Evolutionary conservation across 495 filamentous ascomycete genomes (phyloP).

Genomic region (Penicillium robsamsonii): DNA sequence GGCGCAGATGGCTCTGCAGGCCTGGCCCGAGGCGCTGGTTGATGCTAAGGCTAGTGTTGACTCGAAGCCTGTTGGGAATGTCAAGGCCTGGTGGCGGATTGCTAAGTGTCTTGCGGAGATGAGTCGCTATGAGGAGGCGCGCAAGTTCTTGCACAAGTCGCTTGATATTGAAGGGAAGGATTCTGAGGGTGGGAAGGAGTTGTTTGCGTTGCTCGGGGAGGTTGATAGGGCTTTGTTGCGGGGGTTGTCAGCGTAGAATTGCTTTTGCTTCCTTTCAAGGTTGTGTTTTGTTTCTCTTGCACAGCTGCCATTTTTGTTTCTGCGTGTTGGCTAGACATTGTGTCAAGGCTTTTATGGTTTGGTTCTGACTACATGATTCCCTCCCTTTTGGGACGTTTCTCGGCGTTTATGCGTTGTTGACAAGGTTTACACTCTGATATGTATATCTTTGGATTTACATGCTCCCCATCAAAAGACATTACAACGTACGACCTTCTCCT

Average conservation of each 20-base stretch:
- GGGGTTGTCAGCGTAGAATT: constrained; percentile 8
- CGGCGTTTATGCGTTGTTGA: constrained; percentile 14
- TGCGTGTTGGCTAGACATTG: constrained; percentile 1
- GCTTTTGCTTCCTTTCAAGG: background rate
- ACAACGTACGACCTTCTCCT: background rate
- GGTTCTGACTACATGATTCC: constrained; percentile 16
- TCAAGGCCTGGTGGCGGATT: constrained; percentile 90
- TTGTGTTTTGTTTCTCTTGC: background rate
- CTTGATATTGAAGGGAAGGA: constrained; percentile 82
- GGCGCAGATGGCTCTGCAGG: constrained; percentile 74
- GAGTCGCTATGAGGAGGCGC: constrained; percentile 80
- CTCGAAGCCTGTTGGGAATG: constrained; percentile 78
- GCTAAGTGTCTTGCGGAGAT: constrained; percentile 86
- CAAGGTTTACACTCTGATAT: background rate
- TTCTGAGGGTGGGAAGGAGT: constrained; percentile 56
- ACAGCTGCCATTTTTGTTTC: background rate
- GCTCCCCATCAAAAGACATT: background rate
- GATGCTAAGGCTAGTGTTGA: constrained; percentile 92
- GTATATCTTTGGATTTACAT: background rate
- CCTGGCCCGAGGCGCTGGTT: constrained; percentile 76
- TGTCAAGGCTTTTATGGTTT: background rate
- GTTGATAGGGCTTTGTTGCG: constrained; percentile 52
- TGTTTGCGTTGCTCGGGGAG: constrained; percentile 67
- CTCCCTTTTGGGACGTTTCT: constrained; percentile 5
- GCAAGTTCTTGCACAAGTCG: constrained; percentile 65